A percentile compares a stretch with the other conserved stretches of the same genome.
Conservation (phyloP, 176 grass and related monocot genomes). For the Triticum monococcum region DNA sequence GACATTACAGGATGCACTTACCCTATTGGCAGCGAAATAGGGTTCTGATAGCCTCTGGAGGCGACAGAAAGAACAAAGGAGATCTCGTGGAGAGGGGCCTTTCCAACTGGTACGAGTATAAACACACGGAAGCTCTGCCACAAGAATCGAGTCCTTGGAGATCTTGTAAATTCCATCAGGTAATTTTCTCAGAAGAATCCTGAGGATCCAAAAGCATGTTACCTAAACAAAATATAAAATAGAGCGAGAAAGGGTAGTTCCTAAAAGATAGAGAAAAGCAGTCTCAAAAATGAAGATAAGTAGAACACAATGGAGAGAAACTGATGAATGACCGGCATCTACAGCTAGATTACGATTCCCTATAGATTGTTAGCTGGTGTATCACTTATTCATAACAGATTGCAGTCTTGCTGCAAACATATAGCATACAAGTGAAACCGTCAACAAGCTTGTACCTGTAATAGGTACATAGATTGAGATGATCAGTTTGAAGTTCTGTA, state of each 20-base stretch:
- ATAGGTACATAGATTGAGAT: conserved; percentile 74
- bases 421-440: conserved; percentile 22
- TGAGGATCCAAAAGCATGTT: conserved; percentile 47
- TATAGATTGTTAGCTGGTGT: not conserved
- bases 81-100: conserved; percentile 65
- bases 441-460: conserved; percentile 58
- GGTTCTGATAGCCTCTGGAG: conserved; percentile 74
- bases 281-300: not conserved
- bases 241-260: conserved; percentile 1
- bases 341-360: conserved; percentile 16
- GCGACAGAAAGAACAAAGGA: conserved; percentile 79
- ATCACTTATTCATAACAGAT: not conserved
- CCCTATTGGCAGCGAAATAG: conserved; percentile 43
- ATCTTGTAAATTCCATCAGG: conserved; percentile 85
- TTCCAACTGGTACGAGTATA: conserved; percentile 79
- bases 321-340: not conserved
- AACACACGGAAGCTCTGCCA: conserved; percentile 65
- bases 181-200: conserved; percentile 73
- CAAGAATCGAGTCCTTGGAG: conserved; percentile 74
- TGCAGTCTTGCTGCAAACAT: not conserved
- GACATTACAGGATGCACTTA: not conserved
- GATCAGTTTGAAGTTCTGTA: conserved; percentile 60
- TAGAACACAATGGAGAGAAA: not conserved
- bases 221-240: conserved; percentile 26
- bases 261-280: conserved; percentile 12